These are phyloP conservation scores for Fusarium sp. DNA, from an alignment of 2,329 filamentous ascomycete species.

Conservation along the genomic window DNA sequence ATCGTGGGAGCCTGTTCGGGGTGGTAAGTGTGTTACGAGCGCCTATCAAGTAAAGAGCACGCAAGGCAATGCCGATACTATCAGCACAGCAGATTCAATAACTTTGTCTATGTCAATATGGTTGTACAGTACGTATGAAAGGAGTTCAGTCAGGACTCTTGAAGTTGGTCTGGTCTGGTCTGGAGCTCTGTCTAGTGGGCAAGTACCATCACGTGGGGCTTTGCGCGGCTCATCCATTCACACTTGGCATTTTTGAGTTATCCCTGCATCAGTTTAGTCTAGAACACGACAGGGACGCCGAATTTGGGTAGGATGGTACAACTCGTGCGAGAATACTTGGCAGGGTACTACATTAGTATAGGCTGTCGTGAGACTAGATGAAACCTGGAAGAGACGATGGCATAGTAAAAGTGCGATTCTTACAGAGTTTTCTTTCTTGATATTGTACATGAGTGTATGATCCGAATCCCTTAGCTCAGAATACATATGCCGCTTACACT, in stretches of 20 bases:
- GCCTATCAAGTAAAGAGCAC: constrained; percentile 3
- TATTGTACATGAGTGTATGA: background rate
- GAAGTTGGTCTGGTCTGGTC: constrained; percentile 22
- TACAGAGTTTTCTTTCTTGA: background rate
- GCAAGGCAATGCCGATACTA: constrained; percentile 1
- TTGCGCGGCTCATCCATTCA: constrained; percentile 34
- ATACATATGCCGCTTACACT: background rate
- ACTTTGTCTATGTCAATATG: constrained; percentile 6
- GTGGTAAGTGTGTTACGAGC: constrained; percentile 10
- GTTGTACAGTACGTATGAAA: constrained; percentile 26
- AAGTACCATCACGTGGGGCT: constrained; percentile 44
- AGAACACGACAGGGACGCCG: constrained; percentile 15
- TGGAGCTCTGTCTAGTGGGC: constrained; percentile 22
- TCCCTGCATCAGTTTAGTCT: constrained; percentile 26
- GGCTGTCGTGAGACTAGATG: constrained; percentile 14
- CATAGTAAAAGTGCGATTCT: constrained; percentile 10
- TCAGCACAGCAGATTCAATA: constrained; percentile 2
- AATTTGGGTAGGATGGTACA: constrained; percentile 14
- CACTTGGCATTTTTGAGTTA: constrained; percentile 17
- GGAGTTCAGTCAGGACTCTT: constrained; percentile 25
- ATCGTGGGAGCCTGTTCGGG: constrained; percentile 28
- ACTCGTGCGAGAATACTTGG: constrained; percentile 12
- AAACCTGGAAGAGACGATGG: constrained; percentile 10
- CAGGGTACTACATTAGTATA: constrained; percentile 7
- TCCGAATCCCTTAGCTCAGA: background rate